Base-by-base conservation (phyloP, 2,329 filamentous ascomycete species). In the Tolypocladium guangdongense region DNA sequence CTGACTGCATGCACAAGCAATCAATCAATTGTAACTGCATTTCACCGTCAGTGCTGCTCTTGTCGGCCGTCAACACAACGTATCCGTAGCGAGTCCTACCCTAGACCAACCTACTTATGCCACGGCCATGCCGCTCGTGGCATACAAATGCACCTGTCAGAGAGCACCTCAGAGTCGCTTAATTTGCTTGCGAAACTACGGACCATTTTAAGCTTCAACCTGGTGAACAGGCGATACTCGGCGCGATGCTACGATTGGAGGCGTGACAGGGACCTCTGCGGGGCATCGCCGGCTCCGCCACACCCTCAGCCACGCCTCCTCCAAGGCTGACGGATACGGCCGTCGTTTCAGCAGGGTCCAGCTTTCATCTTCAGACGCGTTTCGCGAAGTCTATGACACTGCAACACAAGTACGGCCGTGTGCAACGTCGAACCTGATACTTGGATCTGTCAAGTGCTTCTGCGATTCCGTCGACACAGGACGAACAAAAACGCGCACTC, bases 271-370 rank as follows among this genome's bases (percentile, higher is more conserved):
- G 4, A 5, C n/a, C 18, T 38, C 3, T 38, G 50, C 30, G 50
- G n/a, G 24, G 37, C 50, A 24, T 6, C 11, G 20, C n/a, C 14
- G 37, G 30, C 36, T 50, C 49, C 46, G 53, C 56, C 54, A 55
- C 51, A 54, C 27, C 27, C 55, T 59, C 54, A 64, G 64, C 64
- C 64, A 66, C 64, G 58, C 55, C 60, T 61, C 50, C 63, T 61
- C 50, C 63, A 62, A 65, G 57, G 64, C 62, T 66, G 64, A 66
- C 60, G 56, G 58, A 58, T 58, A 59, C 60, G 58, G 51, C 58
- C 38, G 49, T 56, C 50, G 58, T 54, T 53, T 30, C 38, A 43
- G 49, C 56, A 66, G 64, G 62, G 62, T 65, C 58, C 62, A 65
- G 60, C 55, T 53, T 56, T 27, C 35, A 24, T 27, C 48, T 27